Evolutionary conservation across 192 early-diverging fungal species (phyloP), one percentile per base, ranked within the genome.

Genomic region (Blastocladiella britannica): DNA sequence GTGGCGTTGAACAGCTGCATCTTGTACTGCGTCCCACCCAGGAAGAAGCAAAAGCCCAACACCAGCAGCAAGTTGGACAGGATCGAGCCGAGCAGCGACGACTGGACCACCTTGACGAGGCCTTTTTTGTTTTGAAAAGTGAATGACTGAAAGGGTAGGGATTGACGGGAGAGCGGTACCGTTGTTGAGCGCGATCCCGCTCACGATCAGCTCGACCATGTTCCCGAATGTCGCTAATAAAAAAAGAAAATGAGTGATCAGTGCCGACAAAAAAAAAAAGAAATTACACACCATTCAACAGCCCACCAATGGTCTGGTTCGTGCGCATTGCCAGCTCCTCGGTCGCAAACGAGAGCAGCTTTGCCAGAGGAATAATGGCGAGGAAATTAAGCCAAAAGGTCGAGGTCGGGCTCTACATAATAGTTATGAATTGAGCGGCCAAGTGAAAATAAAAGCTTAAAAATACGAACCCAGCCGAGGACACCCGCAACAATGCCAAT

Each of bases 1-100:
- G 80, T 82, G 0, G 70, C 62, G 55, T 84, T 81, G 65, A 84
- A 86, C 8, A 63, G 53, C 65, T 86, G 84, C 53, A 75, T 70
- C 8, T 69, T 66, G 55, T 79, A 79, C 26, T 76, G 70, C 22
- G 80, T 26, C 7, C 92, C 92, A 51, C 90, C 92, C n/a, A 70
- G 63, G 20, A 92, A 55, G 63, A 96, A 96, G 47, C 83, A 86
- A 25, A 81, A 80, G 18, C 93, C 93, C 4, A 91, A 73, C 1
- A 94, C 82, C 55, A 96, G 73, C 29, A 96, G 68, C 66, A 92
- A 67, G 64, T 97, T 97, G 58, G 84, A 87, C 20, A 97, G 71
- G 59, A 97, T 89, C 25, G 87, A 87, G 9, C 93, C 93, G 15
- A 97, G 71, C 51, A 93, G 67, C 5, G 86, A 81, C 7, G 85